These are phyloP conservation scores for Aspergillus candidus DNA, from an alignment of 2,329 filamentous ascomycete genomes.

Conservation along the genomic window DNA sequence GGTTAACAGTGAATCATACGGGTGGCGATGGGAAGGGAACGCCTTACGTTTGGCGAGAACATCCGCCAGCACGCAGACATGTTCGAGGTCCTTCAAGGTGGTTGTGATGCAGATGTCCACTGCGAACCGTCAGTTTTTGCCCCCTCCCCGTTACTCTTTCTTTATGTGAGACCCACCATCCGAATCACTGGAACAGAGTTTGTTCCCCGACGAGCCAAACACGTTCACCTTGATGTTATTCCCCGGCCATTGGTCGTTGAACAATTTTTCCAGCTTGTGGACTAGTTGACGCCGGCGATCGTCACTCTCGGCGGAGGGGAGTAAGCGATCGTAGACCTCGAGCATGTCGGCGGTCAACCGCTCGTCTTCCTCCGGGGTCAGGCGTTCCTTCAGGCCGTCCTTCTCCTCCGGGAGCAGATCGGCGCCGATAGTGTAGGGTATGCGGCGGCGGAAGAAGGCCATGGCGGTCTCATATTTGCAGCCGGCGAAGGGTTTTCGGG, in stretches of 20 bases:
- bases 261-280: constrained; percentile 77
- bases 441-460: constrained; percentile 73
- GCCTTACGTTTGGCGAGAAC: constrained; percentile 75
- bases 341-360: constrained; percentile 77
- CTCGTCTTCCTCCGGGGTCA: constrained; percentile 66
- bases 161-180: constrained; percentile 62
- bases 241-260: constrained; percentile 88
- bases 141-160: no score
- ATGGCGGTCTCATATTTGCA: constrained; percentile 89
- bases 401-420: constrained; percentile 67
- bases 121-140: constrained; percentile 36
- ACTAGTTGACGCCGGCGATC: constrained; percentile 68
- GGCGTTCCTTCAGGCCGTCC: constrained; percentile 61
- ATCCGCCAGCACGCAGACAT: constrained; percentile 84
- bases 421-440: constrained; percentile 85
- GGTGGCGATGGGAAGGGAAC: background rate
- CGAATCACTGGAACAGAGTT: constrained; percentile 90
- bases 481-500: constrained; percentile 59
- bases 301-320: constrained; percentile 75
- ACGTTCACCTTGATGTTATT: constrained; percentile 84
- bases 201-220: constrained; percentile 96
- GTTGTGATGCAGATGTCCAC: constrained; percentile 98
- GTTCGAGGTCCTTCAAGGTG: constrained; percentile 76
- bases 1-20: constrained; percentile 11
- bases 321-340: constrained; percentile 74